Base-by-base conservation (phyloP, 192 early-diverging fungal species). In the Umbelopsis isabellina region DNA sequence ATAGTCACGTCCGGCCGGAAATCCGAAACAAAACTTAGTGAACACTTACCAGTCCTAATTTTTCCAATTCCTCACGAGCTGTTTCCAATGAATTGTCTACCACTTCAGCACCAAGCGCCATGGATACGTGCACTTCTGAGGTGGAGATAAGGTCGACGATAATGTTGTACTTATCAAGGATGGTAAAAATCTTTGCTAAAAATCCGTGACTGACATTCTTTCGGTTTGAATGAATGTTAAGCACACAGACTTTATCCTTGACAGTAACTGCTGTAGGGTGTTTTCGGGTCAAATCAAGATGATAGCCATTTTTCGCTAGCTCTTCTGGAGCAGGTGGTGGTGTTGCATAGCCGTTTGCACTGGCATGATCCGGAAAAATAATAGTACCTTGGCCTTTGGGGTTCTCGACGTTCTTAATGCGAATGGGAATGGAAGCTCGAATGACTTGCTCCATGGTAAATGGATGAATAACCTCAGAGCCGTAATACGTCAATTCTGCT, bases 381-480 rank as follows among this genome's bases (percentile, higher is more conserved):
- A 95, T 83, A 21, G 95, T 97, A 50, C 95, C 95, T 23, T 80
- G 74, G 47, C 93, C 93, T 20, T 80, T 86, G 5, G 95, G 94
- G 46, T 94, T 93, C 72, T 95, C 91, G 13, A 94, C 93, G 75
- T 97, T 97, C 70, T 95, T 97, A 77, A 97, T 97, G 77, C 94
- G 91, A 78, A 97, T 97, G 11, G 95, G 95, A 68, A 97, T 94
- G 46, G 82, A 74, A 18, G 93, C 94, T 50, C 92, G 89, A 76
- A 97, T 97, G 23, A 95, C 93, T 73, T 97, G 95, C 72, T 97
- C 95, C 95, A 97, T 97, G 25, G 95, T 97, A 80, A 95, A 95
- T 9, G 95, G 94, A 70, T 97, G 95, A 74, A 97, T 97, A 25
- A 95, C 94, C 65, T 91, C 87, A 0, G 84, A 88, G 18, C 88